These are phyloP conservation scores for Trichoderma sp. DNA, from an alignment of 2,329 filamentous ascomycete genomes.

Conservation along the genomic window DNA sequence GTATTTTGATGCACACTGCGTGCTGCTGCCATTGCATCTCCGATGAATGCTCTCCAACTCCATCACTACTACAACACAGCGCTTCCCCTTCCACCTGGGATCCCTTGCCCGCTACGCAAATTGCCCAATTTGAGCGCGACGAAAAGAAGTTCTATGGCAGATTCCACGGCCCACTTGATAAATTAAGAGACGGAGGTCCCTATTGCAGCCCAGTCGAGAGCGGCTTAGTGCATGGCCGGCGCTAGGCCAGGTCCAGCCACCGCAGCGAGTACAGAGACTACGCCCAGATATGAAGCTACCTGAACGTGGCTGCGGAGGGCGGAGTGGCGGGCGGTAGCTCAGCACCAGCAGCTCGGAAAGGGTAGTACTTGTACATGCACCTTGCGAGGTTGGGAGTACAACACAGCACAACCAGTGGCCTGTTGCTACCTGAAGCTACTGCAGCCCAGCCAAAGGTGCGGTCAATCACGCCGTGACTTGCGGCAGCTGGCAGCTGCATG, in stretches of 20 bases:
- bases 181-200: constrained; percentile 26
- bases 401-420: not conserved
- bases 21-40: not conserved
- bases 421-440: constrained; percentile 21
- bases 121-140: constrained; percentile 32
- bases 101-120: constrained; percentile 28
- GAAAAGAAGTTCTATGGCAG: constrained; percentile 27
- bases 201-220: constrained; percentile 5
- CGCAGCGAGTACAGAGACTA: not conserved
- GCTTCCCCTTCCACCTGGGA: constrained; percentile 5
- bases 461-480: constrained; percentile 8
- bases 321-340: constrained; percentile 9
- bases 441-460: constrained; percentile 13
- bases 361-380: not conserved
- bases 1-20: no score
- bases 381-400: constrained; percentile 12
- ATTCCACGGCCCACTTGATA: constrained; percentile 25
- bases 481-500: not conserved
- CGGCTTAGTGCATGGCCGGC: not conserved
- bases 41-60: not conserved
- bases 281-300: not conserved
- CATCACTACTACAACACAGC: not conserved
- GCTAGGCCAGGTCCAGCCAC: not conserved
- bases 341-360: not conserved
- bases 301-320: constrained; percentile 12